These are phyloP conservation scores for Leccinum barrowsii DNA, from an alignment of 768 basidiomycete species.

Conservation along the genomic window DNA sequence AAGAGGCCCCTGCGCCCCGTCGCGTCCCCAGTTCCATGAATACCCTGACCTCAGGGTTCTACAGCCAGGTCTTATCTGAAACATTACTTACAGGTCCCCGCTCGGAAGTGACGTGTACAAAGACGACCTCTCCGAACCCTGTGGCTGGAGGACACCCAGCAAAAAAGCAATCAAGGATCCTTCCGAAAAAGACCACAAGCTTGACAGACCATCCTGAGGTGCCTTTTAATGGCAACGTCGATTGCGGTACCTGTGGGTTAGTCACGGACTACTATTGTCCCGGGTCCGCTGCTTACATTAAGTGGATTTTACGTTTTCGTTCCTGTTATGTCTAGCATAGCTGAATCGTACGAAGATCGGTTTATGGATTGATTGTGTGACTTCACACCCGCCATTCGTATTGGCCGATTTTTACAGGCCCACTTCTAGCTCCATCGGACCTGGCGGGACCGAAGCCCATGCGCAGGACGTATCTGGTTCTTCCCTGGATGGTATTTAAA, in stretches of 20 bases:
- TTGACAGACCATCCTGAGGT: neutral
- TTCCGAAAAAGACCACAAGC: neutral
- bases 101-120: neutral
- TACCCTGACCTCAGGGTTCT: neutral
- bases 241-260: neutral
- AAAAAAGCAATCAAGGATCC: neutral
- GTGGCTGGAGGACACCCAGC: neutral
- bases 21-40: neutral
- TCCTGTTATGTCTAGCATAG: neutral
- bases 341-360: neutral
- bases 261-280: neutral
- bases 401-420: neutral
- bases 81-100: neutral
- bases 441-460: neutral
- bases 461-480: neutral
- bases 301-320: neutral
- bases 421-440: neutral
- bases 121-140: neutral
- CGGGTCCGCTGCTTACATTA: neutral
- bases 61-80: neutral
- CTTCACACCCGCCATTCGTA: neutral
- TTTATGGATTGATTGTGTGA: neutral
- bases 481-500: conserved; percentile 3
- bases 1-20: neutral
- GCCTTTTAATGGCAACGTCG: neutral